Evolutionary conservation across 495 filamentous ascomycete genomes (phyloP), one percentile per base, ranked within the genome.

Genomic region (Aspergillus avenaceus): DNA sequence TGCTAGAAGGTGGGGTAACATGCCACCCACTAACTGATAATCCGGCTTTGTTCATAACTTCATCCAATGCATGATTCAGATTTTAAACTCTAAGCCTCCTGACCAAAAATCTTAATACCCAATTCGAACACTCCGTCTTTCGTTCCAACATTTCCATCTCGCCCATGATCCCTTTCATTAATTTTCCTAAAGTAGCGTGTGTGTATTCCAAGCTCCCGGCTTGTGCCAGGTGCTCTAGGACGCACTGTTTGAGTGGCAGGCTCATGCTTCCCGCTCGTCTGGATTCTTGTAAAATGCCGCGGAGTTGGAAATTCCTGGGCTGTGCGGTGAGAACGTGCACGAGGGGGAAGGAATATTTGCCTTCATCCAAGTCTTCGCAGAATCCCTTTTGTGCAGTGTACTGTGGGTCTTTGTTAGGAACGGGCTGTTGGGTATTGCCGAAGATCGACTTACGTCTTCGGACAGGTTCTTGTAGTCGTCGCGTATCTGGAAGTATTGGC

Each of bases 391-490:
- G 55, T 13, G 38, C 47, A 8, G 54, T 55, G 40, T 66, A 68
- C 51, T 69, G 41, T 13, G 14, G 7, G 12, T 8, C 6, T 27
- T 14, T 2, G 22, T 29, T 12, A 24, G 11, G 16, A 4, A 14
- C 8, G 16, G 32, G 14, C 13, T n/a, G n/a, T n/a, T n/a, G n/a
- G n/a, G n/a, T n/a, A n/a, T n/a, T n/a, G n/a, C n/a, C n/a, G n/a
- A n/a, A n/a, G n/a, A n/a, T n/a, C 12, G 14, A 46, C 28, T 41
- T 38, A 55, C 52, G 13, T 55, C 23, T n/a, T 54, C 50, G 8
- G 43, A 53, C 1, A 71, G 60, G 46, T 73, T 73, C 49, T 61
- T 62, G 46, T 72, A 70, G 41, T 72, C 70, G 49, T 74, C 67
- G 9, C 70, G 59, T 16, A 67, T 66, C 22, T 74, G 70, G 49